A percentile compares a stretch with the other conserved stretches of the same genome.
Evolutionary conservation across 2,329 filamentous ascomycete species (phyloP).

Genomic region (Alternaria triticina): DNA sequence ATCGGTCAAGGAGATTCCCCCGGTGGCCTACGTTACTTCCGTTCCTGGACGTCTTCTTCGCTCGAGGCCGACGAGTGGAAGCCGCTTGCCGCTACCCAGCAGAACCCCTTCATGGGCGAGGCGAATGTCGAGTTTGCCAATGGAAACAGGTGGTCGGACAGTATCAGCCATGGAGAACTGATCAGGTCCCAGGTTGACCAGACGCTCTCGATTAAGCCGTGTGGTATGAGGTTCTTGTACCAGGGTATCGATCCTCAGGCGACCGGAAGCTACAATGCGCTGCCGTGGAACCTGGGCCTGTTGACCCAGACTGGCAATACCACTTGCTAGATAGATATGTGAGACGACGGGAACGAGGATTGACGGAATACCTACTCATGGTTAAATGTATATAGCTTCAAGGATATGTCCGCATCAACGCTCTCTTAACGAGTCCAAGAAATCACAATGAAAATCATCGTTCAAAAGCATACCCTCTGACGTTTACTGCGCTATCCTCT

Average conservation of each 20-base stretch:
- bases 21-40: conserved; percentile 47
- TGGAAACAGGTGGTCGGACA: conserved; percentile 47
- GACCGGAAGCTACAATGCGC: conserved; percentile 42
- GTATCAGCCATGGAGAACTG: conserved; percentile 47
- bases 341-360: background rate
- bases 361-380: background rate
- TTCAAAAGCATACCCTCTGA: background rate
- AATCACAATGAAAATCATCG: background rate
- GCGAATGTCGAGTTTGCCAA: conserved; percentile 46
- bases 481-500: background rate
- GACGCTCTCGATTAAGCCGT: conserved; percentile 45
- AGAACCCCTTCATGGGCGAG: conserved; percentile 48
- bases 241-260: conserved; percentile 48
- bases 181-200: conserved; percentile 48
- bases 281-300: conserved; percentile 49
- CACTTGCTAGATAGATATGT: background rate
- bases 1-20: conserved; percentile 37
- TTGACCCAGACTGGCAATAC: conserved; percentile 29
- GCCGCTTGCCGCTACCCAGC: conserved; percentile 44
- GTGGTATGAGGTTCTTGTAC: conserved; percentile 47
- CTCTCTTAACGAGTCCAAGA: background rate
- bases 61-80: conserved; percentile 44
- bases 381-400: background rate
- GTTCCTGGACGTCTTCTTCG: conserved; percentile 46
- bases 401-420: background rate